Evolutionary conservation across 306 rosid species (phyloP).

Genomic region (Prunus salicina): DNA sequence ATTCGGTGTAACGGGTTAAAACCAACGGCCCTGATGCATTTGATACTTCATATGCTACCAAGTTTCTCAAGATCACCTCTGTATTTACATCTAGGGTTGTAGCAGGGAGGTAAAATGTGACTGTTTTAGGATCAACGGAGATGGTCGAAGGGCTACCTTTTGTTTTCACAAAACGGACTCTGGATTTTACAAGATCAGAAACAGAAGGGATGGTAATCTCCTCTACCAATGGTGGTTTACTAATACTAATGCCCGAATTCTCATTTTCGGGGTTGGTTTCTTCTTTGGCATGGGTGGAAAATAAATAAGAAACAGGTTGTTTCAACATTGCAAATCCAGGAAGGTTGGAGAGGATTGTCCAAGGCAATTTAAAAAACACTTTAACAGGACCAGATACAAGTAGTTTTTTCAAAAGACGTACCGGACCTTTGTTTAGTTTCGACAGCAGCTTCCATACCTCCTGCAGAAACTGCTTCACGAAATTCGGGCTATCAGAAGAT

Average conservation of each 20-base stretch:
- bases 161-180: slow-evolving; percentile 41
- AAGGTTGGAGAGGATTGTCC: slow-evolving; percentile 56
- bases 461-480: slow-evolving; percentile 28
- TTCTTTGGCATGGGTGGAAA: slow-evolving; percentile 27
- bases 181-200: slow-evolving; percentile 37
- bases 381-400: slow-evolving; percentile 48
- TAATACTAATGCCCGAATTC: slow-evolving; percentile 18
- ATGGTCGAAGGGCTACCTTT: slow-evolving; percentile 44
- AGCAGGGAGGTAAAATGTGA: slow-evolving; percentile 52
- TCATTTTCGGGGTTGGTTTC: slow-evolving; percentile 25
- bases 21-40: slow-evolving; percentile 56
- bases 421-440: slow-evolving; percentile 47
- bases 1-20: slow-evolving; percentile 60
- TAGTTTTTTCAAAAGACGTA: slow-evolving; percentile 38
- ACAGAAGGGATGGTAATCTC: slow-evolving; percentile 77
- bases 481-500: neutral
- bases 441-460: slow-evolving; percentile 49
- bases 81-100: slow-evolving; percentile 54
- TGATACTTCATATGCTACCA: slow-evolving; percentile 80
- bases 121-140: slow-evolving; percentile 42
- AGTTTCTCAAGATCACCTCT: slow-evolving; percentile 56
- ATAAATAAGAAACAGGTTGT: slow-evolving; percentile 31
- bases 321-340: slow-evolving; percentile 44
- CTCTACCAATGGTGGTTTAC: slow-evolving; percentile 58
- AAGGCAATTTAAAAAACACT: slow-evolving; percentile 49